phyloP scores from a whole-genome alignment of 2,329 filamentous ascomycete species.

The Aphanoascus verrucosus region DNA sequence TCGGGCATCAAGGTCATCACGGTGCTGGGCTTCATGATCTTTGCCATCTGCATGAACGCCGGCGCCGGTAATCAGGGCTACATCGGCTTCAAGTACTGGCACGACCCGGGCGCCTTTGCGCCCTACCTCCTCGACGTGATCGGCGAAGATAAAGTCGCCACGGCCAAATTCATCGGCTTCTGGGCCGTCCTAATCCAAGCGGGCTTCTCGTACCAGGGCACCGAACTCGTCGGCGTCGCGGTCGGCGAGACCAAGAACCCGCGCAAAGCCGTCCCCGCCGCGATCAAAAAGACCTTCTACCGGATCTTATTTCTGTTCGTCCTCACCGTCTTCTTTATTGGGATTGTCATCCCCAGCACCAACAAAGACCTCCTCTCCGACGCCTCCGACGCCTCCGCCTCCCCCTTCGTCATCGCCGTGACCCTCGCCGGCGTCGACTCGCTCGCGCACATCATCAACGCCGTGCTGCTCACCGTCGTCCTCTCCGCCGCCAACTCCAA shows the following conservation, averaged over 20 bases:
- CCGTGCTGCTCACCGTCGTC: constrained; percentile 34
- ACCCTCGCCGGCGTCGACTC: constrained; percentile 29
- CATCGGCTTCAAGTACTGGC: constrained; percentile 64
- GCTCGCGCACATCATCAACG: constrained; percentile 34
- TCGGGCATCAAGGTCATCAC: constrained; percentile 67
- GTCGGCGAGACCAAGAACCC: constrained; percentile 67
- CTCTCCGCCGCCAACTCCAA: constrained; percentile 36
- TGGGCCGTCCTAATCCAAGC: constrained; percentile 41
- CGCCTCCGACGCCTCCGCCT: constrained; percentile 25
- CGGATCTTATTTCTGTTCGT: constrained; percentile 54
- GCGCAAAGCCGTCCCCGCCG: constrained; percentile 58
- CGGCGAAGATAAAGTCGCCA: constrained; percentile 30
- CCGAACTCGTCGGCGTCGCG: constrained; percentile 67
- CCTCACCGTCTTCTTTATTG: constrained; percentile 51
- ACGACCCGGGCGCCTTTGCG: constrained; percentile 47
- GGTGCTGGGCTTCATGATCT: constrained; percentile 64
- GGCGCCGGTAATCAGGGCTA: constrained; percentile 60
- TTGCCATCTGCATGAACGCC: constrained; percentile 63
- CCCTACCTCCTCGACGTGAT: constrained; percentile 49
- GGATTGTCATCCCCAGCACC: constrained; percentile 57
- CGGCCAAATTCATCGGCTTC: constrained; percentile 55
- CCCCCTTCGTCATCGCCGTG: constrained; percentile 37
- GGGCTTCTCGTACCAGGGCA: constrained; percentile 43
- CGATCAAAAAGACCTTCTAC: constrained; percentile 65
- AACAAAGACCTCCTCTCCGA: constrained; percentile 42